Percentiles rank a stretch among this genome's conserved stretches.
Evolutionary conservation across 1,284 basidiomycete genomes (phyloP).

Genomic region (Meira miltonrushii): DNA sequence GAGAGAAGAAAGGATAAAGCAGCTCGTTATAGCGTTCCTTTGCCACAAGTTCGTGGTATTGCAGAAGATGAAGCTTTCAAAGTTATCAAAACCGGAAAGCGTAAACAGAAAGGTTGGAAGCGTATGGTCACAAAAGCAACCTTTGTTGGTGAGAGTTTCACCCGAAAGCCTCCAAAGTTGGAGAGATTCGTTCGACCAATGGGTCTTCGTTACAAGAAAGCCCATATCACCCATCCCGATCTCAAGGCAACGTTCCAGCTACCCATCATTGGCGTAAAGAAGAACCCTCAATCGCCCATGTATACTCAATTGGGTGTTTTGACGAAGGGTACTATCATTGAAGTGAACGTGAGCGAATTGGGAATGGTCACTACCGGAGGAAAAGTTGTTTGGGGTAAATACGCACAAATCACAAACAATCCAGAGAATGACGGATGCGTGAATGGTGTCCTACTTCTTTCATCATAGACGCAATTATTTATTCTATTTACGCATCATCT

Average conservation of each 20-base stretch:
- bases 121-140: conserved; percentile 99
- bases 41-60: conserved; percentile 95
- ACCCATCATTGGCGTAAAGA: conserved; percentile 96
- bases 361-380: conserved; percentile 99
- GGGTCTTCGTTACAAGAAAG: conserved; percentile 95
- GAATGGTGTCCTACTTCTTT: conserved; percentile 13
- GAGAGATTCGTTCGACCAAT: conserved; percentile 96
- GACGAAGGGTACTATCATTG: conserved; percentile 96
- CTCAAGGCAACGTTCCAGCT: conserved; percentile 98
- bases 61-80: conserved; percentile 99
- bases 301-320: conserved; percentile 83
- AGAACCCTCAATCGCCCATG: conserved; percentile 98
- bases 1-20: conserved; percentile 99
- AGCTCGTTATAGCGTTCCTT: conserved; percentile 90
- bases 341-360: conserved; percentile 70
- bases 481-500: background rate
- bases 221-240: conserved; percentile 97
- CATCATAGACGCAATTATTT: conserved; percentile 4
- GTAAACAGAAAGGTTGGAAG: conserved; percentile 96
- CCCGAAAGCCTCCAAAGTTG: conserved; percentile 97
- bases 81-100: conserved; percentile 96
- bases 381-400: conserved; percentile 75
- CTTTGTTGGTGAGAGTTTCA: conserved; percentile 96
- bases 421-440: conserved; percentile 23
- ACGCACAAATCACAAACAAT: conserved; percentile 74